Evolutionary conservation across 371 early-diverging fungal genomes (phyloP).

Genomic region (Polyrhizophydium stewartii): DNA sequence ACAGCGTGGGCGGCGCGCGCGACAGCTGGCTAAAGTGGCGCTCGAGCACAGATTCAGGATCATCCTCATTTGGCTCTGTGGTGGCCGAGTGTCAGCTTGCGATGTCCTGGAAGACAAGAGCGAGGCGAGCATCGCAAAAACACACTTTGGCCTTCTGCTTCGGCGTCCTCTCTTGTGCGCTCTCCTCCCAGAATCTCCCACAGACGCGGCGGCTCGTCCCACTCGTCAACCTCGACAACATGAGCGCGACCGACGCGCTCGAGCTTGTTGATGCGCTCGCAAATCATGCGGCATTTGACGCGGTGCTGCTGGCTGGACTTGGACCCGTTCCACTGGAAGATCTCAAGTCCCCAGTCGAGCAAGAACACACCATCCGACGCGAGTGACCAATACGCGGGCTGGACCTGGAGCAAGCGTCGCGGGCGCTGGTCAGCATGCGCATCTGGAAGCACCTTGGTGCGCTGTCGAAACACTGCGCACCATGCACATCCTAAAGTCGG

Average conservation of each 20-base stretch:
- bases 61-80: too few species aligned
- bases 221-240: constrained; percentile 29
- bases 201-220: constrained; percentile 23
- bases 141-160: neutral
- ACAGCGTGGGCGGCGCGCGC: neutral
- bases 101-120: too few species aligned
- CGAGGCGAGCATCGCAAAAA: neutral
- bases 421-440: neutral
- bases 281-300: constrained; percentile 32
- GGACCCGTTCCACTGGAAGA: constrained; percentile 43
- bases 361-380: constrained; percentile 24
- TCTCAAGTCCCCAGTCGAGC: constrained; percentile 34
- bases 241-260: constrained; percentile 33
- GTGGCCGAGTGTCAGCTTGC: neutral
- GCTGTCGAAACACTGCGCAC: constrained; percentile 7
- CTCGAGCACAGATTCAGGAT: too few species aligned
- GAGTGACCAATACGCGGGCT: constrained; percentile 19
- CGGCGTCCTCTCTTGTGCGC: constrained; percentile 2
- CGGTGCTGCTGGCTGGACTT: constrained; percentile 11
- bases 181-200: constrained; percentile 26
- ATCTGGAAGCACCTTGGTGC: neutral
- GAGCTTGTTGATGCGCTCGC: constrained; percentile 23
- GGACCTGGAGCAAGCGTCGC: constrained; percentile 9
- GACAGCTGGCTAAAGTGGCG: neutral
- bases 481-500: constrained; percentile 12